Evolutionary conservation across 768 basidiomycete genomes (phyloP).

Genomic region (Psilocybe cubensis): DNA sequence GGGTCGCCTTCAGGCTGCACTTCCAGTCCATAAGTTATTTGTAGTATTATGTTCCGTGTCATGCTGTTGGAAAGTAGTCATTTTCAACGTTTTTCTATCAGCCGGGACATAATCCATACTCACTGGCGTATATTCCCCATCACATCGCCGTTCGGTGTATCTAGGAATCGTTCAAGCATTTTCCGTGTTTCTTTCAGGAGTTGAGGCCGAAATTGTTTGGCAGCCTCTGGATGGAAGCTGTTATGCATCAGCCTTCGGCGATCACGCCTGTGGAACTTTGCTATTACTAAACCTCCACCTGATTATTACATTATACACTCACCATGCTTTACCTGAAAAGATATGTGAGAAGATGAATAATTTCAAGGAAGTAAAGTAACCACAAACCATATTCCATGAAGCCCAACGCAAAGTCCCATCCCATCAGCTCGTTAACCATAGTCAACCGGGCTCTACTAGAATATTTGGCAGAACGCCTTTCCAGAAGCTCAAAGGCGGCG

Average conservation of each 20-base stretch:
- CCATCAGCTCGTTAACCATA: slow-evolving; percentile 9
- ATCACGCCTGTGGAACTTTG: not conserved
- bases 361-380: not conserved
- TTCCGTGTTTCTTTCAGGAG: slow-evolving; percentile 3
- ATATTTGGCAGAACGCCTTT: slow-evolving; percentile 19
- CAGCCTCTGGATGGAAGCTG: slow-evolving; percentile 8
- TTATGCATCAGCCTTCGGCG: slow-evolving; percentile 13
- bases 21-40: slow-evolving; percentile 32
- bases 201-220: slow-evolving; percentile 2
- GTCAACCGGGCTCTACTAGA: slow-evolving; percentile 7
- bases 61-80: not conserved
- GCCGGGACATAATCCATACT: not conserved
- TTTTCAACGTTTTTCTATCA: not conserved
- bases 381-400: slow-evolving; percentile 4
- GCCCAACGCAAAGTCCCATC: slow-evolving; percentile 3
- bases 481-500: slow-evolving; percentile 17
- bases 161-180: slow-evolving; percentile 13
- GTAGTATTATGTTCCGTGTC: slow-evolving; percentile 26
- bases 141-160: slow-evolving; percentile 16
- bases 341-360: too few species aligned
- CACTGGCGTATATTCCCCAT: slow-evolving; percentile 18
- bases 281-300: not conserved
- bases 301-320: not conserved
- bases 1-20: slow-evolving; percentile 30
- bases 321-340: not conserved